Evolutionary conservation across 805 yeast species (phyloP).

Genomic region (Hanseniaspora vineae): DNA sequence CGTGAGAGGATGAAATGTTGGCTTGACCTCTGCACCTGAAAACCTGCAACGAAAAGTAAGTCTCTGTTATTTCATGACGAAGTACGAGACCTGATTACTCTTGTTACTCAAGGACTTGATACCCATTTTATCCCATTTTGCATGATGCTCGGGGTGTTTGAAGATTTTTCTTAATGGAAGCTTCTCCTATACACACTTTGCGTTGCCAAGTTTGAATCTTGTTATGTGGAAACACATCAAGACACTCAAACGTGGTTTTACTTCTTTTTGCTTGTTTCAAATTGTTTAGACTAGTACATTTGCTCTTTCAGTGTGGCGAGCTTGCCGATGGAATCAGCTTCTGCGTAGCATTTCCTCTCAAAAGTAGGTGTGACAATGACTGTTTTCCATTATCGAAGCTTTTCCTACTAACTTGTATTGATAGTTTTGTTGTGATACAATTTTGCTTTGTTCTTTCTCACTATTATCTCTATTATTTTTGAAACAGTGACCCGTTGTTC

Average conservation of each 20-base stretch:
- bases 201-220: neutral
- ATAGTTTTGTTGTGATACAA: neutral
- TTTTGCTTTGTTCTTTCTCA: neutral
- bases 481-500: conserved; percentile 88
- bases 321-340: too few species aligned
- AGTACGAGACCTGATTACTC: neutral
- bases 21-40: neutral
- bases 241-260: neutral
- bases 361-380: too few species aligned
- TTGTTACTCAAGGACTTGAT: neutral
- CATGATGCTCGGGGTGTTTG: neutral
- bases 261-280: neutral
- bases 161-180: too few species aligned
- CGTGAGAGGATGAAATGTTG: too few species aligned
- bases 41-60: conserved; percentile 1
- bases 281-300: too few species aligned
- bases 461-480: neutral
- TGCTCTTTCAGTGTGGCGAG: too few species aligned
- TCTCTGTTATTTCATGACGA: neutral
- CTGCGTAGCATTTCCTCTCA: too few species aligned
- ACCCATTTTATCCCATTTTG: neutral
- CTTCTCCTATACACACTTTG: too few species aligned
- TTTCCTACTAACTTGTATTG: neutral
- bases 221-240: neutral
- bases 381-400: neutral